Percentiles rank a stretch among this genome's conserved stretches.
These are phyloP conservation scores for Dothideomycetidae sp. DNA, from an alignment of 2,329 filamentous ascomycete species.

Conservation along the genomic window DNA sequence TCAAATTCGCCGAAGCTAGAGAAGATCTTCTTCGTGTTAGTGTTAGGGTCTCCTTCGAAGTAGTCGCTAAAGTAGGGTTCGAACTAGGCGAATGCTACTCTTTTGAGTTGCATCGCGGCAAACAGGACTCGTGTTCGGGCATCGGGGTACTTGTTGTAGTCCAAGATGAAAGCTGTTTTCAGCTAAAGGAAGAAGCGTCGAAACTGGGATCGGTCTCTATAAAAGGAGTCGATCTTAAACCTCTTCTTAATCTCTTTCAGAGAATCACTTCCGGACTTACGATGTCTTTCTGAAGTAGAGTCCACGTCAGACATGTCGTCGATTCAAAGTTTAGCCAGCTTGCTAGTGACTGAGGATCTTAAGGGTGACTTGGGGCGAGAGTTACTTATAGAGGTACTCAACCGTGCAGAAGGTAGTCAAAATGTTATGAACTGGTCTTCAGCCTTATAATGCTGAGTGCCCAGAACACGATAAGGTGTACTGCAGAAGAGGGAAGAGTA, in stretches of 20 bases:
- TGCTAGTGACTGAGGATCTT: constrained; percentile 2
- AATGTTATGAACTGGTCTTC: constrained; percentile 6
- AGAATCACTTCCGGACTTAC: neutral
- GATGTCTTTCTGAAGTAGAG: neutral
- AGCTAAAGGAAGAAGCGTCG: neutral
- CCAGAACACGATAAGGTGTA: too few species aligned
- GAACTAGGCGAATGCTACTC: neutral
- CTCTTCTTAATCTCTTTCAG: neutral
- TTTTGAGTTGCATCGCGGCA: neutral
- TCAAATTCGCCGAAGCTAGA: neutral
- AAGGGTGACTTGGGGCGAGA: constrained; percentile 2
- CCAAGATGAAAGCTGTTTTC: neutral
- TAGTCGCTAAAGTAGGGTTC: neutral
- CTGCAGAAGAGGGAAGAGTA: too few species aligned
- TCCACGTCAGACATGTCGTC: constrained; percentile 1
- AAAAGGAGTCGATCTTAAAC: neutral
- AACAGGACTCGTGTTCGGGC: neutral
- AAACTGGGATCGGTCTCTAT: neutral
- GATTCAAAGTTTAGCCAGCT: constrained; percentile 1
- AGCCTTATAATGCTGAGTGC: neutral
- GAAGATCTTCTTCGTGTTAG: neutral
- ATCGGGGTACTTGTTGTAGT: neutral
- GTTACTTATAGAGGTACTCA: constrained; percentile 5
- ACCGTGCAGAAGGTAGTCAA: constrained; percentile 5
- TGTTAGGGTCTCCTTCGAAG: neutral